Evolutionary conservation across 768 basidiomycete genomes (phyloP), one percentile per base, ranked within the genome.

Genomic region (Hebeloma cylindrosporum): DNA sequence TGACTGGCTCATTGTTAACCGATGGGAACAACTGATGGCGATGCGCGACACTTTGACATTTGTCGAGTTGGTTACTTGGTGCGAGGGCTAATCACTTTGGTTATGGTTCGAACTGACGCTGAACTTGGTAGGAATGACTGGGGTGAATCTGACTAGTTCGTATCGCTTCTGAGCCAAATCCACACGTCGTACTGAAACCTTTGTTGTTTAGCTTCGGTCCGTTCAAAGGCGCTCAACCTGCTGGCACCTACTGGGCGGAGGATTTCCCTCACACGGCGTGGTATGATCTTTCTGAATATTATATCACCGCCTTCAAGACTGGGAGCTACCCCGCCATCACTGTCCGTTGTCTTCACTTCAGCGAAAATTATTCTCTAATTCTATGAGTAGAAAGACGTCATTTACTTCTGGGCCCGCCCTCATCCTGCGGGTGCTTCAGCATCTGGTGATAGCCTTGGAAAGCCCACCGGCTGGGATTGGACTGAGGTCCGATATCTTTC

Each of bases 61-160:
- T 53, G 74, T 83, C 28, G 84, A 88, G 66, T 75, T 88, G 66
- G 67, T 80, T 31, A 86, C 80, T 37, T 90, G 85, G 86, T 75
- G 50, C 27, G 65, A 39, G 13, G 18, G 26, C 37, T 28, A 22
- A 32, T 34, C 26, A 31, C 13, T 11, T 29, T 34, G 25, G 6
- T 27, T 45, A 10, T 23, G 10, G n/a, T 23, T 22, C n/a, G 25
- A 13, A 18, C 20, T 21, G 10, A 31, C 6, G 8, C 14, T 26
- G 11, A 33, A 28, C 18, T 34, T 32, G 18, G 6, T 32, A 78
- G 76, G 74, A 90, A 90, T 64, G 83, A 88, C 59, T 88, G 73
- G 51, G 85, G 85, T 52, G 88, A 90, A 67, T 84, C 83, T 1
- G 77, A 82, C 56, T 88, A 90, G 74, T 77, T 54, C 37, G 70